Conservation (phyloP, 768 basidiomycete genomes). For the Tulasnella sp. region DNA sequence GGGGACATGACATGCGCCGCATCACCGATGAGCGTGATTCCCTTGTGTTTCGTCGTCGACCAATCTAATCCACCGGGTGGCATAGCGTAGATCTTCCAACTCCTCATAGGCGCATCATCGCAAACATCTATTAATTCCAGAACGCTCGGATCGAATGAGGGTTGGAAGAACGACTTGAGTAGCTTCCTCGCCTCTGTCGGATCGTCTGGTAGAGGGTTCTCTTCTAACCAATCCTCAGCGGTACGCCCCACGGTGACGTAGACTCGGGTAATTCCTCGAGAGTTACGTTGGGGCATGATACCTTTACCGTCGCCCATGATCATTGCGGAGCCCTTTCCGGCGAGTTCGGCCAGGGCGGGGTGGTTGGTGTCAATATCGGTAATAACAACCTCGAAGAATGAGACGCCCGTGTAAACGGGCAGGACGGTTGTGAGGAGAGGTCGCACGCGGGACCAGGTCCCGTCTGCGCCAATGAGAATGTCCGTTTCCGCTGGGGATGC, state of each 20-base stretch:
- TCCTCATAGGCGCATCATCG: slow-evolving; percentile 18
- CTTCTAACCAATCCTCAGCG: slow-evolving; percentile 17
- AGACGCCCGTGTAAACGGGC: slow-evolving; percentile 30
- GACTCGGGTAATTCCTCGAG: slow-evolving; percentile 23
- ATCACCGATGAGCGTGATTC: slow-evolving; percentile 28
- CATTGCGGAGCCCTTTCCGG: slow-evolving; percentile 27
- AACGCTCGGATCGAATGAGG: slow-evolving; percentile 13
- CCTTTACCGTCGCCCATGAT: slow-evolving; percentile 23
- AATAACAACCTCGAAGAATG: slow-evolving; percentile 21
- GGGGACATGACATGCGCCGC: slow-evolving; percentile 33
- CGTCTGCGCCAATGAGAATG: slow-evolving; percentile 33
- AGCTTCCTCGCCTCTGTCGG: background rate
- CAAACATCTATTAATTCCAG: slow-evolving; percentile 18
- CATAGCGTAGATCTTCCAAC: slow-evolving; percentile 18
- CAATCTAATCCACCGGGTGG: slow-evolving; percentile 15
- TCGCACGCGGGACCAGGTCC: slow-evolving; percentile 34
- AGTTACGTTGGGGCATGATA: slow-evolving; percentile 30
- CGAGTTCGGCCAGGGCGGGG: slow-evolving; percentile 23
- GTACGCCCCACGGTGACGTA: slow-evolving; percentile 20
- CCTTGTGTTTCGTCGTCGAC: slow-evolving; percentile 4
- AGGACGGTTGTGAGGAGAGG: slow-evolving; percentile 25
- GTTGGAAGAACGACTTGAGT: slow-evolving; percentile 16
- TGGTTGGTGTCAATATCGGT: slow-evolving; percentile 20
- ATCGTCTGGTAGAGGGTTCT: slow-evolving; percentile 16
- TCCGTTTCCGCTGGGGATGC: slow-evolving; percentile 7